Conservation (phyloP, 495 filamentous ascomycete genomes). For the Entonaema liquescens region DNA sequence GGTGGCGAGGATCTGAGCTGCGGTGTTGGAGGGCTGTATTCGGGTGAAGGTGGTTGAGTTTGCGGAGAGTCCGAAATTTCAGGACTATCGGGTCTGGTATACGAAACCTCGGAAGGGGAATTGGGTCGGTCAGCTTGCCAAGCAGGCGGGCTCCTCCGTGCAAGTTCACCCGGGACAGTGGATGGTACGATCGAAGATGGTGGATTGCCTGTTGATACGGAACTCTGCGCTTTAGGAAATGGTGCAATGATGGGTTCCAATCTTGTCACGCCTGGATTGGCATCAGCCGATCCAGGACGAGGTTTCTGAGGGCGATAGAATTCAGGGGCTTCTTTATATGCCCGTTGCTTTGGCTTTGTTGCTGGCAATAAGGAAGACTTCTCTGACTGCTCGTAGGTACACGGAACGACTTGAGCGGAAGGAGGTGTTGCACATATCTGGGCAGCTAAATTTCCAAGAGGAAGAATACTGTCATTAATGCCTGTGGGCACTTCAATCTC, state of each 20-base stretch:
- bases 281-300: slow-evolving; percentile 2
- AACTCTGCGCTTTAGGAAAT: slow-evolving; percentile 12
- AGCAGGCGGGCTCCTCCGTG: background rate
- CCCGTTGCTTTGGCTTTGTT: slow-evolving; percentile 12
- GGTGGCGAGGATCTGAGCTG: slow-evolving; percentile 44
- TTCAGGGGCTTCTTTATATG: slow-evolving; percentile 17
- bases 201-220: slow-evolving; percentile 18
- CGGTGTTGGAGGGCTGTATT: slow-evolving; percentile 18
- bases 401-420: slow-evolving; percentile 55
- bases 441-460: slow-evolving; percentile 32
- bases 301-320: slow-evolving; percentile 32
- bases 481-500: slow-evolving; percentile 62
- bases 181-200: slow-evolving; percentile 44
- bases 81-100: background rate
- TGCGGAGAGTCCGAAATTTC: slow-evolving; percentile 1
- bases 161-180: slow-evolving; percentile 23
- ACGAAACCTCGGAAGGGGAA: slow-evolving; percentile 1
- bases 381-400: slow-evolving; percentile 40
- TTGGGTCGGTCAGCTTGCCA: background rate
- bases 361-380: background rate
- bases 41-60: slow-evolving; percentile 16
- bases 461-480: slow-evolving; percentile 47
- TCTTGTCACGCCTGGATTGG: background rate
- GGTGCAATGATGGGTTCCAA: background rate
- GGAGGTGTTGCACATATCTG: slow-evolving; percentile 46